Base-by-base conservation (phyloP, 129 eudicot species). In the Artemisia argyi region DNA sequence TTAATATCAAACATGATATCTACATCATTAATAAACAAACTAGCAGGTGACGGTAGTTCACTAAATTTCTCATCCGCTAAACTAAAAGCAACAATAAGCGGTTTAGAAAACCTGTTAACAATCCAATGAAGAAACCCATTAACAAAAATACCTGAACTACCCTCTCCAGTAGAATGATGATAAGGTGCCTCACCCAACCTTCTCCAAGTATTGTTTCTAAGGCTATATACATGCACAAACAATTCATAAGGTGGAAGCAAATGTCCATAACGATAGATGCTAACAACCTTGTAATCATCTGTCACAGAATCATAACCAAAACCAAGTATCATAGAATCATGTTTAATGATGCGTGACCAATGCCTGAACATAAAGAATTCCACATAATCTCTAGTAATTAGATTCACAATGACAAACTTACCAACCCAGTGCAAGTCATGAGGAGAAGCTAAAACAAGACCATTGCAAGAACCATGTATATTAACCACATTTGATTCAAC, bases 231-330 rank as follows among this genome's bases (percentile, higher is more conserved):
- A 13, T 26, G 0, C 2, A 60, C 46, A 60, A 2, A n/a, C n/a
- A 0, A 11, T 3, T 4, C n/a, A 19, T 22, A 0, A 59, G 16
- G 39, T 19, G 10, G n/a, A n/a, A n/a, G n/a, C n/a, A n/a, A n/a
- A n/a, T n/a, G n/a, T n/a, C n/a, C n/a, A n/a, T n/a, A n/a, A n/a
- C n/a, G n/a, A n/a, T n/a, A n/a, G n/a, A n/a, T n/a, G n/a, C n/a
- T n/a, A 24, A 61, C 46, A 61, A 26, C 66, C 46, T 61, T 61
- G 66, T 61, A 28, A 26, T 28, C 46, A 15, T 28, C 66, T 2
- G 66, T 59, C 14, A 30, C 22, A 0, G 28, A 56, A 56, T n/a
- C 66, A 61, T 61, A 61, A 28, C 46, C 66, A 28, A 61, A 61
- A 24, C 66, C 46, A 26, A 11, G 11, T 12, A 13, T 0, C 26